Percentiles rank a stretch among this genome's conserved stretches.
These are phyloP conservation scores for Tolypocladium album DNA, from an alignment of 2,329 filamentous ascomycete species.

Conservation along the genomic window DNA sequence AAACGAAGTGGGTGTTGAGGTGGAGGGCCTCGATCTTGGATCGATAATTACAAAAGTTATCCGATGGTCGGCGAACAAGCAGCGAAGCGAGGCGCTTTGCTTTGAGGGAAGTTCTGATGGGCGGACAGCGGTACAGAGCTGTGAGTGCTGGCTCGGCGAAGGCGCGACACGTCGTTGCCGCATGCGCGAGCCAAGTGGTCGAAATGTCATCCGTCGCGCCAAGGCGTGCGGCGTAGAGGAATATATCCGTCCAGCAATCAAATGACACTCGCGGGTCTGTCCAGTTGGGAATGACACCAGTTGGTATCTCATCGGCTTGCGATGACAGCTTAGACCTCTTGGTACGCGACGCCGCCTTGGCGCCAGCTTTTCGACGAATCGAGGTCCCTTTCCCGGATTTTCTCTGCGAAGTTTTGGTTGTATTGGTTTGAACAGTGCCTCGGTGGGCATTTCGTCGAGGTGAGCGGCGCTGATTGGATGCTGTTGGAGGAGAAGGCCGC, in stretches of 20 bases:
- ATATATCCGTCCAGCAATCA: conserved; percentile 58
- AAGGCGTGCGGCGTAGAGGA: conserved; percentile 52
- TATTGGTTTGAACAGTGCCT: background rate
- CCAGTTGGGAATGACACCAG: conserved; percentile 39
- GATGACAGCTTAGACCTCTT: conserved; percentile 6
- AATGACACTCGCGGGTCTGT: conserved; percentile 48
- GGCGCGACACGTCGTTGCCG: conserved; percentile 49
- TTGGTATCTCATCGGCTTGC: conserved; percentile 1
- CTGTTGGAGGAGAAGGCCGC: background rate
- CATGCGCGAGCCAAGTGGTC: conserved; percentile 53
- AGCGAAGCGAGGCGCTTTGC: conserved; percentile 35
- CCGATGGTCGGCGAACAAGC: conserved; percentile 40
- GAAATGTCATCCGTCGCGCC: conserved; percentile 28
- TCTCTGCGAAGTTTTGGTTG: background rate
- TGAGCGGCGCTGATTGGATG: background rate
- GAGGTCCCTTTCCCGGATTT: background rate
- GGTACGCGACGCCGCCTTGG: conserved; percentile 4
- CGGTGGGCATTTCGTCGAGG: background rate
- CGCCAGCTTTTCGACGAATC: background rate
- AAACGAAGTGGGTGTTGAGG: conserved; percentile 57
- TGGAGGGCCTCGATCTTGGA: conserved; percentile 60
- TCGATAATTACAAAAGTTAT: conserved; percentile 51
- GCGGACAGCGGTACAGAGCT: conserved; percentile 60
- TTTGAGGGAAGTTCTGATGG: conserved; percentile 39
- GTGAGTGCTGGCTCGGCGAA: conserved; percentile 66